Conservation (phyloP, 2,329 filamentous ascomycete species). For the Penicillium olsonii region DNA sequence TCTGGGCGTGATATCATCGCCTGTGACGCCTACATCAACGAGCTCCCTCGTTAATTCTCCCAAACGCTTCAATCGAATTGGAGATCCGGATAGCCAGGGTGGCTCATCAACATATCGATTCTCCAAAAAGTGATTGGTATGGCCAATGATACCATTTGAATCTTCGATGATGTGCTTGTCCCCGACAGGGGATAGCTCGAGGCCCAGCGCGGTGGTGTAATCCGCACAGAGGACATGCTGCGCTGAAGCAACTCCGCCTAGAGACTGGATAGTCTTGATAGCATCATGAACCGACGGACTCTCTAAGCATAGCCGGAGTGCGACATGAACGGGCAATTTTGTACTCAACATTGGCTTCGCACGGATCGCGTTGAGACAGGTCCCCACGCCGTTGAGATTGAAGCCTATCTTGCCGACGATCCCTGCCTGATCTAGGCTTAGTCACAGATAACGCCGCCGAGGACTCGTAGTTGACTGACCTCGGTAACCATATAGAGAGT, state of each 20-base stretch:
- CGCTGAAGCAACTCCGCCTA: constrained; percentile 55
- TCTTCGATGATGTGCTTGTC: constrained; percentile 38
- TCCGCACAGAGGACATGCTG: constrained; percentile 61
- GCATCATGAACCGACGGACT: constrained; percentile 51
- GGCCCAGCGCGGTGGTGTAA: constrained; percentile 26
- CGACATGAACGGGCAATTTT: constrained; percentile 63
- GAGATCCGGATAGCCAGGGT: constrained; percentile 34
- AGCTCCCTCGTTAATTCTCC: constrained; percentile 28
- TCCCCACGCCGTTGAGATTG: constrained; percentile 60
- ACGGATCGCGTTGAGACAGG: constrained; percentile 63
- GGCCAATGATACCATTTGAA: constrained; percentile 38
- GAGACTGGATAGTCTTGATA: constrained; percentile 45
- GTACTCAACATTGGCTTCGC: constrained; percentile 55
- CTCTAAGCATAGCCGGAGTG: constrained; percentile 58
- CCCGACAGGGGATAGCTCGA: constrained; percentile 33
- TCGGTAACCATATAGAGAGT: constrained; percentile 59
- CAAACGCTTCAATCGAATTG: constrained; percentile 32
- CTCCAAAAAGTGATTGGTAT: constrained; percentile 50
- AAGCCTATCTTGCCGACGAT: constrained; percentile 67
- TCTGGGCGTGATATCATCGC: constrained; percentile 21
- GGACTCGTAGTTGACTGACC: constrained; percentile 17
- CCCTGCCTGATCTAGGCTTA: constrained; percentile 42
- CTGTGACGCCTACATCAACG: constrained; percentile 19
- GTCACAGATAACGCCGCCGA: not conserved
- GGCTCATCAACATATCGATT: constrained; percentile 36